Percentiles rank a stretch among this genome's conserved stretches.
phyloP scores from a whole-genome alignment of 2,329 filamentous ascomycete genomes.

The Alternaria sp. region DNA sequence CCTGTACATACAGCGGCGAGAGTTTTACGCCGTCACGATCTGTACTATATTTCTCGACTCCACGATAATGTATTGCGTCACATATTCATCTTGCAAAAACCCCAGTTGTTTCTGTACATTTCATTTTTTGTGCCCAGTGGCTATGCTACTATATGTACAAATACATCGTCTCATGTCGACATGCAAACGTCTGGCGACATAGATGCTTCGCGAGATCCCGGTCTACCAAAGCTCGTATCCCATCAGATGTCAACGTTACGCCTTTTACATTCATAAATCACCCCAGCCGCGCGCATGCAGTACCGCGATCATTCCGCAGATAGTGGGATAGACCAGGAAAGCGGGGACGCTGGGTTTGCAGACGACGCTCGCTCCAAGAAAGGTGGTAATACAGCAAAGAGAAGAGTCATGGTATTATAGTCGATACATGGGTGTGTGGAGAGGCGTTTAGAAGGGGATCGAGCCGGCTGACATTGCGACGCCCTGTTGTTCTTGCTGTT shows the following conservation, averaged over 20 bases:
- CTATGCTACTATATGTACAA: slow-evolving; percentile 46
- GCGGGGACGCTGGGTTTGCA: slow-evolving; percentile 26
- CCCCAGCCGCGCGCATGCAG: slow-evolving; percentile 20
- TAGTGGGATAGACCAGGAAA: slow-evolving; percentile 26
- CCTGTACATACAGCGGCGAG: slow-evolving; percentile 22
- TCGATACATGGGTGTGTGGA: slow-evolving; percentile 34
- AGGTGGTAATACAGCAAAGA: slow-evolving; percentile 51
- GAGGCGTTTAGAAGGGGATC: slow-evolving; percentile 49
- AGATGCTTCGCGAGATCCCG: slow-evolving; percentile 15
- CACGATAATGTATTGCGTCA: slow-evolving; percentile 32
- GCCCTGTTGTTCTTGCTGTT: slow-evolving; percentile 46
- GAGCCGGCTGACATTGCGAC: slow-evolving; percentile 36
- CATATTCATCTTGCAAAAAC: neutral
- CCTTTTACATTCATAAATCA: slow-evolving; percentile 30
- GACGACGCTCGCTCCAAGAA: slow-evolving; percentile 38
- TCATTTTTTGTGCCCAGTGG: slow-evolving; percentile 24
- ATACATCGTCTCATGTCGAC: slow-evolving; percentile 16
- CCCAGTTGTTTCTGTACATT: slow-evolving; percentile 2
- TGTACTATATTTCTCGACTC: slow-evolving; percentile 43
- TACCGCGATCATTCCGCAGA: slow-evolving; percentile 37
- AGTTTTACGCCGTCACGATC: slow-evolving; percentile 16
- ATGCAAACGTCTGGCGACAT: slow-evolving; percentile 18
- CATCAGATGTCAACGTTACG: slow-evolving; percentile 30
- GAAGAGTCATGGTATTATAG: slow-evolving; percentile 47
- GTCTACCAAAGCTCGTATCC: slow-evolving; percentile 28